Evolutionary conservation across 2,329 filamentous ascomycete species (phyloP), one percentile per base, ranked within the genome.

Genomic region (Fusarium keratoplasticum): DNA sequence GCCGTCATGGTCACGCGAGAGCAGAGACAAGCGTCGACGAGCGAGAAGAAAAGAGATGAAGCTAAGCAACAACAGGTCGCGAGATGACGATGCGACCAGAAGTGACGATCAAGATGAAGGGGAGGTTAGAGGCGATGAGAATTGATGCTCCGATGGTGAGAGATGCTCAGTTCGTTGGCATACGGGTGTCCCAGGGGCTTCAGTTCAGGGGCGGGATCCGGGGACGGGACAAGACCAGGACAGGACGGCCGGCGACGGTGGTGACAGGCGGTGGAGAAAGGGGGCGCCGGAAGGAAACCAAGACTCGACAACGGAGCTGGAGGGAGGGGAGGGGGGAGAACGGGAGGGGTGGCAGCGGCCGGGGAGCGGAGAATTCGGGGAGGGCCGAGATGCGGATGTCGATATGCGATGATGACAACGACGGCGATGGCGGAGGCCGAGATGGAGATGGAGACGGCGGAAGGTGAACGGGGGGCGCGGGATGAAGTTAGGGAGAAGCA

Each of bases 1-100:
- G 83, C 77, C 62, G 82, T 79, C 82, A 84, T 84, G 74, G 61
- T 77, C 72, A 73, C 66, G 22, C 35, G 61, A 64, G 71, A 42
- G 63, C 55, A 67, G 66, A 66, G 54, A 61, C 50, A 64, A 60
- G 42, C 6, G 42, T 59, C 54, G 67, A 36, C 61, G 66, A 66
- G 69, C 54, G 58, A 61, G 52, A 68, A 59, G 64, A 63, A 63
- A 67, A 52, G 57, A 65, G 55, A 71, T 44, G 63, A 59, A 58
- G 50, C 47, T 54, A 47, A 44, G 22, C 22, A 69, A 47, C 33
- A 64, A 35, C 64, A 18, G 58, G 64, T 57, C 68, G 61, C 50
- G 61, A 64, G 59, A 60, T 33, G 50, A 63, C 20, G 54, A 40
- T 25, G 55, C 20, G 44, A 64, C 29, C 62, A 33, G 57, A 40